Evolutionary conservation across 495 filamentous ascomycete species (phyloP), one percentile per base, ranked within the genome.

Genomic region (Cladorrhinum samala): DNA sequence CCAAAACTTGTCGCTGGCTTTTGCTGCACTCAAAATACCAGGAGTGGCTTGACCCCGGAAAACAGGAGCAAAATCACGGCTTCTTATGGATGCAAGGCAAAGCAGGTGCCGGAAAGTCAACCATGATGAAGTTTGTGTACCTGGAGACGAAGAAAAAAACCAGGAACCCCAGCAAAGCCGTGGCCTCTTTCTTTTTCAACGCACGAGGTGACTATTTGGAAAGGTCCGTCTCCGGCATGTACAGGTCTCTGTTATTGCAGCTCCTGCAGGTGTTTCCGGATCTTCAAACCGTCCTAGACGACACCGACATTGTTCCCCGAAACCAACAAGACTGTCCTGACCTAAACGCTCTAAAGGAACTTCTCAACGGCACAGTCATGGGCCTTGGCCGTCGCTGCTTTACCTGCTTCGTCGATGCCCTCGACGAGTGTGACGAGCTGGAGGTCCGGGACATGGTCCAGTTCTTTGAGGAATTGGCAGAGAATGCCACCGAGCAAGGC

Each of bases 31-130:
- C 59, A 0, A 56, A 68, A 21, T 79, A 75, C 49, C 13, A 43
- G n/a, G 40, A 55, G 9, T 81, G 76, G 77, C 68, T 78, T 13
- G 65, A 77, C 50, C 38, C 54, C 3, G 33, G 14, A 1, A 60
- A 68, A 38, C 45, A 70, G 16, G 9, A 20, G 3, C 47, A 74
- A 21, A 70, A 75, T 55, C 61, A 72, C 44, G 75, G 77, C 9
- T 68, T 82, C 33, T 49, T 82, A 9, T 80, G 77, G 77, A 72
- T 82, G 20, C 73, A 66, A 52, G 76, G 77, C 7, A 79, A 80
- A 44, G 73, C 77, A 7, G 77, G 75, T 7, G 62, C 69, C 21
- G 77, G 78, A 9, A 81, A 81, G 51, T 80, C 76, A 9, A 60
- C 53, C 11, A 21, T 60, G 24, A 60, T 60, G 53, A 60, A 60